A percentile compares a stretch with the other conserved stretches of the same genome.
Conservation (phyloP, 441 rosid species). For the Melastoma candidum region DNA sequence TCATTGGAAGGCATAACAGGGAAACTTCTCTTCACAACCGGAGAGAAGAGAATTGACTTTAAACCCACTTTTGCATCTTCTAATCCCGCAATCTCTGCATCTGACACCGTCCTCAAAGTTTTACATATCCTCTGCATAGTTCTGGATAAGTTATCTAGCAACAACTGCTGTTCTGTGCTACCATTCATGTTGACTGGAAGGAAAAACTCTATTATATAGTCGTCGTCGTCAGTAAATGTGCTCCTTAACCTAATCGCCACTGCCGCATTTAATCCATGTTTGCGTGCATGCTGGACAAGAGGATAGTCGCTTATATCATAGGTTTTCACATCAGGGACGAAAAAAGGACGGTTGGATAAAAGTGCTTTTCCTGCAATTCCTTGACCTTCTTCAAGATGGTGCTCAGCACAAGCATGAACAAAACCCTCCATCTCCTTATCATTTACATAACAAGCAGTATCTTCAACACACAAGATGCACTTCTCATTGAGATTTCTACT, state of each 20-base stretch:
- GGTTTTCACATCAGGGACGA: slow-evolving; percentile 54
- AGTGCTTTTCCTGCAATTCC: slow-evolving; percentile 89
- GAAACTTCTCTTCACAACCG: too few relatives aligned
- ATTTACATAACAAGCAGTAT: slow-evolving; percentile 69
- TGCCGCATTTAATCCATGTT: slow-evolving; percentile 63
- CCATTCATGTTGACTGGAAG: slow-evolving; percentile 45
- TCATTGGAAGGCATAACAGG: too few relatives aligned
- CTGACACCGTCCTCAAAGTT: too few relatives aligned
- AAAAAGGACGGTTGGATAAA: slow-evolving; percentile 60
- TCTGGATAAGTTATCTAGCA: slow-evolving; percentile 52
- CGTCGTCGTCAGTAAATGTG: slow-evolving; percentile 63
- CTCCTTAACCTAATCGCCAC: slow-evolving; percentile 79
- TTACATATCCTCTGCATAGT: slow-evolving; percentile 41
- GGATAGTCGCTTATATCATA: slow-evolving; percentile 89
- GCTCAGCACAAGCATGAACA: slow-evolving; percentile 83
- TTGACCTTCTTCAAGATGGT: slow-evolving; percentile 86
- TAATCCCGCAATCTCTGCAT: too few relatives aligned
- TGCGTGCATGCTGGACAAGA: slow-evolving; percentile 84
- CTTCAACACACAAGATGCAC: slow-evolving; percentile 88
- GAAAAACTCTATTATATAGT: slow-evolving; percentile 77
- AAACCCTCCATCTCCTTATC: slow-evolving; percentile 94
- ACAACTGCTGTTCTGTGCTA: slow-evolving; percentile 33
- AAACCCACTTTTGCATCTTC: too few relatives aligned
- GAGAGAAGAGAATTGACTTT: too few relatives aligned
- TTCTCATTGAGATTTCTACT: slow-evolving; percentile 80